Percentiles rank a stretch among this genome's conserved stretches.
These are phyloP conservation scores for Vanrija sp. DNA, from an alignment of 1,284 basidiomycete species.

Conservation along the genomic window DNA sequence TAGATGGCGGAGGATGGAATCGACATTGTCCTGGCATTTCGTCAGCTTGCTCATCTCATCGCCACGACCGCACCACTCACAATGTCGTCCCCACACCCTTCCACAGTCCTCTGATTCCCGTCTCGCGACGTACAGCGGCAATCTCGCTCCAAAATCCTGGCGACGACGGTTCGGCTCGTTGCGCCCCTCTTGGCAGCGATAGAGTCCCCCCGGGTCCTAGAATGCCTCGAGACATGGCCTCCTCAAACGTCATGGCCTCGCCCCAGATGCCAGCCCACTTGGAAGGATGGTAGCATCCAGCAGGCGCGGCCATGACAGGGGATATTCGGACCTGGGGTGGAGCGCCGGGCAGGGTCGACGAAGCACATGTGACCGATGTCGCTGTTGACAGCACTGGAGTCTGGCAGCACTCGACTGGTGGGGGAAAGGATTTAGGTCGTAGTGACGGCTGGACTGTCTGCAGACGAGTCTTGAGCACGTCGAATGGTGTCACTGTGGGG, in stretches of 20 bases:
- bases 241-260: constrained; percentile 38
- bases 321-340: not conserved
- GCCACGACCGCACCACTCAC: constrained; percentile 54
- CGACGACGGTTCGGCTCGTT: not conserved
- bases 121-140: constrained; percentile 68
- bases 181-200: not conserved
- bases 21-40: constrained; percentile 66
- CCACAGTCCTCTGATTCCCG: constrained; percentile 77
- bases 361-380: constrained; percentile 22
- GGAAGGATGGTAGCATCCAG: constrained; percentile 45
- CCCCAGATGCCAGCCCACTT: constrained; percentile 51
- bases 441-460: constrained; percentile 45
- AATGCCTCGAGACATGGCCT: constrained; percentile 27
- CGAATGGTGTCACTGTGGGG: constrained; percentile 49
- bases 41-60: not conserved
- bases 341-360: constrained; percentile 10
- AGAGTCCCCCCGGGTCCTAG: constrained; percentile 12
- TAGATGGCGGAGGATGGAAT: constrained; percentile 91
- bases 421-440: constrained; percentile 11
- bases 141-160: constrained; percentile 74
- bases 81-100: constrained; percentile 82
- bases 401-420: constrained; percentile 38
- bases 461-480: constrained; percentile 50
- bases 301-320: constrained; percentile 24
- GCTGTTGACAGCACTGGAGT: constrained; percentile 23